A percentile compares a stretch with the other conserved stretches of the same genome.
Conservation (phyloP, 176 grass and related monocot species). For the Ensete glaucum region DNA sequence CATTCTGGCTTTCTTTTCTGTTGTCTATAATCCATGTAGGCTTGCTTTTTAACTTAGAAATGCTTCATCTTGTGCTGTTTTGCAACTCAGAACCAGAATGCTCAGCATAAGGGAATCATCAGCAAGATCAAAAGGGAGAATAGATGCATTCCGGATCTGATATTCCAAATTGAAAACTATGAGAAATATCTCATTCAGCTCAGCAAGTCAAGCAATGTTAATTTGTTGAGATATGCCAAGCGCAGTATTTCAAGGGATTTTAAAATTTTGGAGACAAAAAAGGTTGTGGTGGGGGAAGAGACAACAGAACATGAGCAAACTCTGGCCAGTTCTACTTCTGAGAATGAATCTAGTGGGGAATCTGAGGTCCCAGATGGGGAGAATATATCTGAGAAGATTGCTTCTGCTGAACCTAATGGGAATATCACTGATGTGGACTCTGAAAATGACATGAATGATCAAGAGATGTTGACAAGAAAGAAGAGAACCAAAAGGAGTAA, state of each 20-base stretch:
- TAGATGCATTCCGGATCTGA: conserved; percentile 81
- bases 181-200: conserved; percentile 87
- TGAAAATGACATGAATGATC: conserved; percentile 36
- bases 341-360: conserved; percentile 34
- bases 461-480: conserved; percentile 35
- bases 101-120: conserved; percentile 26
- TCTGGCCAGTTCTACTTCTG: conserved; percentile 30
- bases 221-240: conserved; percentile 75
- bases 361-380: conserved; percentile 35
- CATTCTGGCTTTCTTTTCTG: not conserved
- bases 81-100: conserved; percentile 36
- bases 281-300: conserved; percentile 24
- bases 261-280: conserved; percentile 39
- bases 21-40: not conserved
- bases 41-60: not conserved
- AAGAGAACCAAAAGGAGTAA: conserved; percentile 53
- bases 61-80: conserved; percentile 9
- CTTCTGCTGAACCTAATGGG: conserved; percentile 2
- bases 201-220: conserved; percentile 63
- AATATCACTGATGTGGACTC: conserved; percentile 31
- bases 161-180: conserved; percentile 90
- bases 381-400: conserved; percentile 28
- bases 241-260: conserved; percentile 86
- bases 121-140: conserved; percentile 89
- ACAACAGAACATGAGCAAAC: conserved; percentile 27